Percentiles rank a stretch among this genome's conserved stretches.
These are phyloP conservation scores for Nicotiana attenuata DNA, from an alignment of 257 asterid species.

Conservation along the genomic window DNA sequence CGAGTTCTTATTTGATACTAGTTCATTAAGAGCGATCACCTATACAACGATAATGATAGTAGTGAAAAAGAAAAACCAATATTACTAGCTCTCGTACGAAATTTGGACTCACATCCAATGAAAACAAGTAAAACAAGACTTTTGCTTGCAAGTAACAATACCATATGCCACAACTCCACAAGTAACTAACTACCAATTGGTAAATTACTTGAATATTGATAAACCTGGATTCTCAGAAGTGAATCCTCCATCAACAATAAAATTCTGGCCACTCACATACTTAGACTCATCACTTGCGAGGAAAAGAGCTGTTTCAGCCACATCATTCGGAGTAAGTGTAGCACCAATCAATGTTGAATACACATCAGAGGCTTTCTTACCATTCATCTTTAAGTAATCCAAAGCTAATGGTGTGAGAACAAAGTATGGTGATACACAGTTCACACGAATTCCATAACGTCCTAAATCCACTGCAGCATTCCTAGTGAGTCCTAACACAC, in stretches of 20 bases:
- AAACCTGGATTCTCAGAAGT: constrained; percentile 22
- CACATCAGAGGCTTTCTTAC: neutral
- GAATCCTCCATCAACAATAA: constrained; percentile 33
- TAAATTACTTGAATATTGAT: neutral
- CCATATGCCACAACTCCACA: too few relatives aligned
- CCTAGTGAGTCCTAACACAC: constrained; percentile 23
- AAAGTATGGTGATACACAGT: constrained; percentile 32
- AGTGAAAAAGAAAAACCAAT: too few relatives aligned
- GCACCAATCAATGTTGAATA: constrained; percentile 19
- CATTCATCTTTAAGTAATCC: neutral
- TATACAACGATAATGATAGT: too few relatives aligned
- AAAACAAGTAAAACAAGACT: too few relatives aligned
- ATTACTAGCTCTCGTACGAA: too few relatives aligned
- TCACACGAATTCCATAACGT: constrained; percentile 29
- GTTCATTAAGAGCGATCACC: too few relatives aligned
- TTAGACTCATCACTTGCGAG: constrained; percentile 30
- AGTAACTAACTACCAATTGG: too few relatives aligned
- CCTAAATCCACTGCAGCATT: constrained; percentile 28
- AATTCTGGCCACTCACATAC: constrained; percentile 31
- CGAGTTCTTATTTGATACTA: too few relatives aligned
- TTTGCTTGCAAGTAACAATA: too few relatives aligned
- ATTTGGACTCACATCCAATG: too few relatives aligned
- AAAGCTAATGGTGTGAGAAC: constrained; percentile 19
- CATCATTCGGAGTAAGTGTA: constrained; percentile 17
- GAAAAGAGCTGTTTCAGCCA: constrained; percentile 29